Base-by-base conservation (phyloP, 2,329 filamentous ascomycete species). In the Graphilbum fragrans region DNA sequence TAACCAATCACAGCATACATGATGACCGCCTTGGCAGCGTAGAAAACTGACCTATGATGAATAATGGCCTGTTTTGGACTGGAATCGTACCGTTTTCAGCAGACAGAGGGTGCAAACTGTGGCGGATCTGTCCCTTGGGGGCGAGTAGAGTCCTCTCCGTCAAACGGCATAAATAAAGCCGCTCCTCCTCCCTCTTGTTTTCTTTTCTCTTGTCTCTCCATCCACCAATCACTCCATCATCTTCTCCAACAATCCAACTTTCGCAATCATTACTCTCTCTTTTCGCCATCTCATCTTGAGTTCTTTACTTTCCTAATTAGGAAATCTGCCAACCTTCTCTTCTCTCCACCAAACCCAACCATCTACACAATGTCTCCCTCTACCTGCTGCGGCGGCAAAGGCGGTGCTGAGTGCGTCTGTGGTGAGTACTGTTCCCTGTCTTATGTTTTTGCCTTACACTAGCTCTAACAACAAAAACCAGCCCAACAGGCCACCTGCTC, bases 401-500 rank as follows among this genome's bases (percentile, higher is more conserved):
- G 64, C 54, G 56, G 63, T 49, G 55, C 59, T 40, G 65, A 67
- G 49, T 77, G 73, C 53, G 61, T 72, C 52, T 77, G 73, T 58
- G 73, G 72, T 76, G 69, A 52, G 72, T 63, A 42, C 12, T 36
- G 17, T 4, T 9, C 10, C 5, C 19, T n/a, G 5, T 27, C 11
- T 23, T 4, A 3, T 14, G 21, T 8, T 41, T 32, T 19, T 17
- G 19, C 14, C 19, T n/a, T 34, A 27, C 37, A 25, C 40, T 19
- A 41, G 20, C 22, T 37, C 27, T 31, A 22, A 32, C 35, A 16
- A 35, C 17, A 14, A 9, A 17, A n/a, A 35, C 50, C 55, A 76
- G 77, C 76, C 52, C 61, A 75, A 53, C 70, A 80, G 61, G 77
- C 77, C 9, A 80, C 70, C 45, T 94, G 87, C 76, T 93, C 86